Percentiles rank a stretch among this genome's conserved stretches.
These are phyloP conservation scores for Larix kaempferi DNA, from an alignment of 75 land plant genomes.

Conservation along the genomic window DNA sequence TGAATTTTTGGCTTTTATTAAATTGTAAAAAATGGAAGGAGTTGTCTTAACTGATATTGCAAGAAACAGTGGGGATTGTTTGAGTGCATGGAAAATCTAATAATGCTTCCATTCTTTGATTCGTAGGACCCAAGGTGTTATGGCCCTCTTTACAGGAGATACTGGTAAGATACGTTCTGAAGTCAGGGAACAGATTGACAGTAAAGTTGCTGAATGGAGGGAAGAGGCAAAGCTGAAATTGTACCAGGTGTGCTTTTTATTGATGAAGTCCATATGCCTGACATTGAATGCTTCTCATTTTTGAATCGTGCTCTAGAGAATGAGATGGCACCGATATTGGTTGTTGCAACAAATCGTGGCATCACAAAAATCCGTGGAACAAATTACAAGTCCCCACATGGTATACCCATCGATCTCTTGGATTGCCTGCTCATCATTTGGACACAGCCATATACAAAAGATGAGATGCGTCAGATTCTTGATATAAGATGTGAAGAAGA, in stretches of 20 bases:
- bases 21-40: neutral
- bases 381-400: slow-evolving; percentile 90
- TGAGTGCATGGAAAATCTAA: neutral
- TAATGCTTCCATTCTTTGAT: slow-evolving; percentile 2
- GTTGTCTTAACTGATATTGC: neutral
- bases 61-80: neutral
- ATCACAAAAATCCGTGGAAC: slow-evolving; percentile 92
- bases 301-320: slow-evolving; percentile 90
- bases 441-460: slow-evolving; percentile 67
- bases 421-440: slow-evolving; percentile 84
- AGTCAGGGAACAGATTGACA: slow-evolving; percentile 90
- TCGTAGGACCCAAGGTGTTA: slow-evolving; percentile 89
- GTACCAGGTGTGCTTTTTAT: slow-evolving; percentile 96
- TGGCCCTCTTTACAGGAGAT: slow-evolving; percentile 93
- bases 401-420: slow-evolving; percentile 89
- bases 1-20: neutral
- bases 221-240: slow-evolving; percentile 98
- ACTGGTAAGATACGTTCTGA: slow-evolving; percentile 97
- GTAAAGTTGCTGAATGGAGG: slow-evolving; percentile 96
- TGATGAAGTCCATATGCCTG: slow-evolving; percentile 99
- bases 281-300: slow-evolving; percentile 95
- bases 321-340: slow-evolving; percentile 95
- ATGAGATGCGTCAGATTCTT: slow-evolving; percentile 67
- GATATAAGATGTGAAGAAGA: slow-evolving; percentile 90
- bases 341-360: slow-evolving; percentile 94